phyloP scores from a whole-genome alignment of 768 basidiomycete genomes.

The Tricholoma bakamatsutake region DNA sequence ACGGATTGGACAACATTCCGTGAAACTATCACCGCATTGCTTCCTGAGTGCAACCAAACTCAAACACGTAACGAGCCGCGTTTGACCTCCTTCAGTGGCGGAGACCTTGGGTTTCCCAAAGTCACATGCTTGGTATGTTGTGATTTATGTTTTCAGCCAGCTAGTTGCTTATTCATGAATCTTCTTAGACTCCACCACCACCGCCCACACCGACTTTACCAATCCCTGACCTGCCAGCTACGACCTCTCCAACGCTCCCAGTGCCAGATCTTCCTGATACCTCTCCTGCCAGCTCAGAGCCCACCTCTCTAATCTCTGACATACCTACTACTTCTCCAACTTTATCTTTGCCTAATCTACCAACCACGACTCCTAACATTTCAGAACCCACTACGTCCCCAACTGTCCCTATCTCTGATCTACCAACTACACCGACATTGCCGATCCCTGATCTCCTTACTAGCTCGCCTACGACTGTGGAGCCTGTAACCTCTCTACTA shows the following conservation, averaged over 20 bases:
- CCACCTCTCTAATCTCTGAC: too few relatives aligned
- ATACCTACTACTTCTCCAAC: not conserved
- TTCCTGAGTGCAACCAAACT: slow-evolving; percentile 16
- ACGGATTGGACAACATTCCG: slow-evolving; percentile 16
- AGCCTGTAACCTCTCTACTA: too few relatives aligned
- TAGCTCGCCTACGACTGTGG: too few relatives aligned
- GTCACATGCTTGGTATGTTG: slow-evolving; percentile 5
- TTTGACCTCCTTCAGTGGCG: slow-evolving; percentile 10
- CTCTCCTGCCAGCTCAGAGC: too few relatives aligned
- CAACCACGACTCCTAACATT: not conserved
- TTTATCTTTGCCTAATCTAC: not conserved
- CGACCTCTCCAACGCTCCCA: not conserved
- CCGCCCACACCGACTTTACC: not conserved
- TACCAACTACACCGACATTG: not conserved
- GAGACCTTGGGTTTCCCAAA: not conserved
- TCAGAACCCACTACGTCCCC: not conserved
- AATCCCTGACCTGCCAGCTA: not conserved
- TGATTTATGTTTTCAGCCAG: not conserved
- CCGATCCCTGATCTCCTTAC: not conserved
- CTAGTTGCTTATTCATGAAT: not conserved
- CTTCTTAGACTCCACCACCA: not conserved
- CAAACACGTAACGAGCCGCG: slow-evolving; percentile 19
- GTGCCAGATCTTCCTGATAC: not conserved
- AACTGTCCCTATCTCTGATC: not conserved
- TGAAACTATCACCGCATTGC: slow-evolving; percentile 16